Base-by-base conservation (phyloP, 306 rosid species). In the Dalbergia cultrata region DNA sequence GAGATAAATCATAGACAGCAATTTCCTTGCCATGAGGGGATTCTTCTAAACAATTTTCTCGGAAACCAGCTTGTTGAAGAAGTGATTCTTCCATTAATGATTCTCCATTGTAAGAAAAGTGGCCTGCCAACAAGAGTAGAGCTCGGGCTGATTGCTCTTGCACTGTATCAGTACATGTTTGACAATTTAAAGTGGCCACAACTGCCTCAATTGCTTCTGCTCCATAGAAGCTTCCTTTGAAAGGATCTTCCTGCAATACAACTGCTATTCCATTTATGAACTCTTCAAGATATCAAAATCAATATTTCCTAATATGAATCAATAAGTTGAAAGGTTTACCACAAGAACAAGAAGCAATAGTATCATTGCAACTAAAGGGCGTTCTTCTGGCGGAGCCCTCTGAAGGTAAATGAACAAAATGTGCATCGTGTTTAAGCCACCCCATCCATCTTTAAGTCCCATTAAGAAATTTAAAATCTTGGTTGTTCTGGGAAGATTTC, bases 181-280 rank as follows among this genome's bases (percentile, higher is more conserved):
- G 84, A 86, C 86, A 85, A 64, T 86, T 76, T 78, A 92, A 87
- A 58, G 91, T 68, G n/a, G 61, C 84, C 84, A 89, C 81, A 44
- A 90, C 57, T 26, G 91, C 86, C 70, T 87, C 95, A 18, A 92
- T 72, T 4, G 95, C 97, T 77, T 92, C 97, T 81, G 89, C 93
- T 83, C 93, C 85, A 74, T 87, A 90, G 53, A 87, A 76, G 79
- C 91, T 92, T 69, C 78, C 79, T 47, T 72, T 82, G 69, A 57
- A 72, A 77, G 87, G 80, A 76, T 89, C 92, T 79, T 85, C 93
- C 97, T 92, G 95, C 91, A 87, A 86, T 64, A 85, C 67, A 74
- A 84, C 90, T 87, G 88, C 85, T 84, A 85, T 88, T 86, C 83
- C 88, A 83, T 90, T 69, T 69, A 75, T 81, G 69, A 87, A 81